Evolutionary conservation across 73 alveolate genomes (phyloP), one percentile per base, ranked within the genome.

Genomic region (Stentor coeruleus): DNA sequence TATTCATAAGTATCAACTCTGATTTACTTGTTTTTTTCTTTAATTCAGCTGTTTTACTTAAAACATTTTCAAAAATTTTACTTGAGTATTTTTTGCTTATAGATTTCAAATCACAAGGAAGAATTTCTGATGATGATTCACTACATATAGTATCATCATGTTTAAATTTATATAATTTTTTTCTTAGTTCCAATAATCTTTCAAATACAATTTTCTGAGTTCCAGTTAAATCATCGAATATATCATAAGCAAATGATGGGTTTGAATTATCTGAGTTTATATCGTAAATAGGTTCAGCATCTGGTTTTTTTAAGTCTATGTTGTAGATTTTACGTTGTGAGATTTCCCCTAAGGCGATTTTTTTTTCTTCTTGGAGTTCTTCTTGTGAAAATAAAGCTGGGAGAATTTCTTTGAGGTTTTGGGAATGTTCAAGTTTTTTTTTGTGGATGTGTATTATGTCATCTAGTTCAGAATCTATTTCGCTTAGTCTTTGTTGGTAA

Each of bases 181-280:
- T 20, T 26, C 79, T 20, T 15, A 66, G 79, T 26, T 66, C 79
- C n/a, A 66, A 11, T 26, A 66, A 33, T 66, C 37, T 66, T 66
- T 66, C 42, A 66, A 20, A 66, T 0, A 66, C 39, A 66, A 66
- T 33, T 66, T 66, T 66, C 39, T 66, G 79, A 66, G 79, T 66
- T 20, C 79, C 79, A 20, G n/a, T 66, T 33, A 66, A 66, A 66
- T 66, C 66, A 49, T 49, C 79, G 20, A 49, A 20, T n/a, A n/a
- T n/a, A n/a, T n/a, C n/a, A n/a, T n/a, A n/a, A 33, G 36, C 11
- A 20, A 66, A 28, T 28, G n/a, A 37, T 2, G 37, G 37, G 36
- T 31, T 33, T 33, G 79, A 66, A 11, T 66, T 66, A 11, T 49
- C 66, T 66, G 79, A 66, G 66, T 20, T 11, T 6, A 49, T 49